Percentiles rank a stretch among this genome's conserved stretches.
Evolutionary conservation across 305 asterid species (phyloP).

Genomic region (Fraxinus platypoda): DNA sequence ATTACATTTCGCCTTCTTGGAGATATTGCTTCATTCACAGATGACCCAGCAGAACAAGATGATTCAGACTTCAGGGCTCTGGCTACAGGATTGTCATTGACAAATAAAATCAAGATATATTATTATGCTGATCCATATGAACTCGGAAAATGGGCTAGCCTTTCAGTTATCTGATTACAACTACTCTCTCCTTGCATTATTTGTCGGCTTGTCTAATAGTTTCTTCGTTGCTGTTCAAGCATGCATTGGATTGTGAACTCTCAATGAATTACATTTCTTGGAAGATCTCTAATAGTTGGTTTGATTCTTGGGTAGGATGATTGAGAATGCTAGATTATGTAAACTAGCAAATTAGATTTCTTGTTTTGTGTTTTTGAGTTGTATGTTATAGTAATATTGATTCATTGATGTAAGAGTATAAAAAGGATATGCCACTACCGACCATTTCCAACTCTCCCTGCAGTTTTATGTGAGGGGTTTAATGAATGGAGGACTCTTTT

Average conservation of each 20-base stretch:
- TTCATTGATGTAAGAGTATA: background rate
- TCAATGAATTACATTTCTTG: background rate
- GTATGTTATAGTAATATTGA: background rate
- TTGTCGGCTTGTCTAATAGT: background rate
- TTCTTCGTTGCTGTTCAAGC: background rate
- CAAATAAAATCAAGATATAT: constrained; percentile 74
- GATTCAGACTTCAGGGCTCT: constrained; percentile 54
- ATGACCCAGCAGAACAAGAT: constrained; percentile 81
- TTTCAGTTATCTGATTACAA: constrained; percentile 63
- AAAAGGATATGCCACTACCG: background rate
- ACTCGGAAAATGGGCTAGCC: constrained; percentile 95
- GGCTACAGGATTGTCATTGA: constrained; percentile 75
- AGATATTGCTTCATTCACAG: constrained; percentile 73
- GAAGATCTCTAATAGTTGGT: background rate
- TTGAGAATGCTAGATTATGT: background rate
- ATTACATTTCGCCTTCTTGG: constrained; percentile 77
- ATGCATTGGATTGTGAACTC: background rate
- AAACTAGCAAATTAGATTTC: background rate
- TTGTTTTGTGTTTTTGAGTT: background rate
- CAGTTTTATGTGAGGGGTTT: background rate
- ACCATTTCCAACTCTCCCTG: background rate
- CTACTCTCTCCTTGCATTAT: background rate
- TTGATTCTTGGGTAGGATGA: background rate
- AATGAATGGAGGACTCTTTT: background rate
- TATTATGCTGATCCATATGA: constrained; percentile 88